These are phyloP conservation scores for Metschnikowia koreensis DNA, from an alignment of 805 yeast genomes.

Conservation along the genomic window DNA sequence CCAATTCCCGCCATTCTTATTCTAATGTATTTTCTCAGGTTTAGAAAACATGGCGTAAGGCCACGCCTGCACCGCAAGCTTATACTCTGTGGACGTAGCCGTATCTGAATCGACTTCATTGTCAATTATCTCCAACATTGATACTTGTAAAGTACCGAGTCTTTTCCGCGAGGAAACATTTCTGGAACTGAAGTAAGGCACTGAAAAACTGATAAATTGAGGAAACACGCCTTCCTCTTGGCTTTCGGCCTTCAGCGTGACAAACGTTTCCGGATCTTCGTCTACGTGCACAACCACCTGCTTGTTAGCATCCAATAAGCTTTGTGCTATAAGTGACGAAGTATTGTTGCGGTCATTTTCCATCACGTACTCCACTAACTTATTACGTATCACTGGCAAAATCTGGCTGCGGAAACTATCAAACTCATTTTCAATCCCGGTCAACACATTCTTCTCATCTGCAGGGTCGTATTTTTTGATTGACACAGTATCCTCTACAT, in stretches of 20 bases:
- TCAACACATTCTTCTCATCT: conserved; percentile 26
- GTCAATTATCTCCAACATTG: conserved; percentile 22
- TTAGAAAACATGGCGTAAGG: conserved; percentile 10
- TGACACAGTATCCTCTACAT: conserved; percentile 6
- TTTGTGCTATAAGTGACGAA: neutral
- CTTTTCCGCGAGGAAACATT: conserved; percentile 21
- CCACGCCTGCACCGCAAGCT: conserved; percentile 14
- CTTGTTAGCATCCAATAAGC: conserved; percentile 29
- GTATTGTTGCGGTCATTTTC: conserved; percentile 8
- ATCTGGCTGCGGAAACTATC: conserved; percentile 34
- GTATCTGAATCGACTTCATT: neutral
- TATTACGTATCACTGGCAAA: conserved; percentile 23
- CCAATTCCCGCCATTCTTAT: neutral
- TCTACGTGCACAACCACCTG: conserved; percentile 30
- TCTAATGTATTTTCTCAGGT: conserved; percentile 3
- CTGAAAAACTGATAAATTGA: conserved; percentile 33
- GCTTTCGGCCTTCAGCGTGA: conserved; percentile 21
- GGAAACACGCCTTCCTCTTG: conserved; percentile 6
- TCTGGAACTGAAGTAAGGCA: conserved; percentile 29
- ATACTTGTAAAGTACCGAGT: conserved; percentile 33
- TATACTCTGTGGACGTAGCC: neutral
- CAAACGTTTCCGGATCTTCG: conserved; percentile 17
- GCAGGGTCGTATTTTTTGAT: conserved; percentile 34
- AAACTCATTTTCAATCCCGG: conserved; percentile 38
- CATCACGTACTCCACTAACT: conserved; percentile 29